Evolutionary conservation across 352 stramenopile genomes (phyloP).

Genomic region (Globisporangium spinosum): DNA sequence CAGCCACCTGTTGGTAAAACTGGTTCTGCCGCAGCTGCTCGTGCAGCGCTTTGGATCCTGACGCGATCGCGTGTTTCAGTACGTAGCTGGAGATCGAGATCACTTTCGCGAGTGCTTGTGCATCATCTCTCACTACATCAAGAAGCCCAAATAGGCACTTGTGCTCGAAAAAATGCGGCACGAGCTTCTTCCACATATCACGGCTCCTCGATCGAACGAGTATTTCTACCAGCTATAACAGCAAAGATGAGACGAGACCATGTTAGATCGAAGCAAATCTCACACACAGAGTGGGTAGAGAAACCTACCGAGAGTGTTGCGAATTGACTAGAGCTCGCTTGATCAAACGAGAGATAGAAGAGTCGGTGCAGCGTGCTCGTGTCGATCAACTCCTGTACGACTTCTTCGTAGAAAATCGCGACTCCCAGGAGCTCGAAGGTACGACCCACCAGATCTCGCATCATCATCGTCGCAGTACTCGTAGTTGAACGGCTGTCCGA

Average conservation of each 20-base stretch:
- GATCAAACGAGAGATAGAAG: slow-evolving; percentile 37
- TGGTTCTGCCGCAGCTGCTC: slow-evolving; percentile 23
- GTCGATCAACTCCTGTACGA: slow-evolving; percentile 46
- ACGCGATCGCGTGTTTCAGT: slow-evolving; percentile 16
- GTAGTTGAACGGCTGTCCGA: background rate
- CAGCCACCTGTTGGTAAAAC: slow-evolving; percentile 23
- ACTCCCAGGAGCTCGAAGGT: slow-evolving; percentile 28
- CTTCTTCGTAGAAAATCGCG: slow-evolving; percentile 34
- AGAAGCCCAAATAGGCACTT: slow-evolving; percentile 24
- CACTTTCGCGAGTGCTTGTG: slow-evolving; percentile 20
- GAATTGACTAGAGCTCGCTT: slow-evolving; percentile 14
- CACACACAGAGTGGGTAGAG: background rate
- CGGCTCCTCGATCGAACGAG: slow-evolving; percentile 21
- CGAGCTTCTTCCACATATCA: slow-evolving; percentile 19
- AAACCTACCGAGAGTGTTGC: slow-evolving; percentile 20
- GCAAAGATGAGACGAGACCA: background rate
- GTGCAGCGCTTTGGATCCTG: slow-evolving; percentile 24
- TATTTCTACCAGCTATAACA: slow-evolving; percentile 24
- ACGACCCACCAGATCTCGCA: slow-evolving; percentile 18
- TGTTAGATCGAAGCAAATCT: background rate
- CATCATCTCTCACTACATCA: slow-evolving; percentile 17
- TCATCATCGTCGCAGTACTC: background rate
- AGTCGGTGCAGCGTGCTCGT: slow-evolving; percentile 48
- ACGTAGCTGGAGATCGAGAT: slow-evolving; percentile 20
- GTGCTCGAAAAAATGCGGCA: slow-evolving; percentile 27